Percentiles rank a stretch among this genome's conserved stretches.
phyloP scores from a whole-genome alignment of 768 basidiomycete genomes.

The Lyophyllum shimeji region DNA sequence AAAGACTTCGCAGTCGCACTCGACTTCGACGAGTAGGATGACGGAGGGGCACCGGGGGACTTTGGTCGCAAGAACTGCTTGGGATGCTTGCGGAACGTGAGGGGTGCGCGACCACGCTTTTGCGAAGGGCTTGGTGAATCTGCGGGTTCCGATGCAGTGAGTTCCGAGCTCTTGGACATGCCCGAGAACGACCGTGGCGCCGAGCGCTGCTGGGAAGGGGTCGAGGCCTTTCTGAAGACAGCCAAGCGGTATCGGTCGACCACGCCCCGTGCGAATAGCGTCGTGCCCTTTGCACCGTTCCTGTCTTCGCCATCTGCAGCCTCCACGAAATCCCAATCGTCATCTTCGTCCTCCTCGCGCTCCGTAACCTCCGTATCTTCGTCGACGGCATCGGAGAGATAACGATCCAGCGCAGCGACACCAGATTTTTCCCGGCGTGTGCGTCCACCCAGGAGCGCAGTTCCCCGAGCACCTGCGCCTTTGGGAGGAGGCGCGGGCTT shows the following conservation, averaged over 20 bases:
- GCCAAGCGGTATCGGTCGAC: conserved; percentile 85
- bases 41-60: conserved; percentile 49
- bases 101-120: conserved; percentile 63
- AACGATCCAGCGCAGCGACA: conserved; percentile 75
- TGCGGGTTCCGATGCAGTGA: conserved; percentile 33
- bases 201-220: conserved; percentile 47
- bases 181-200: conserved; percentile 54
- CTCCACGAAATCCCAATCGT: conserved; percentile 92
- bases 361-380: conserved; percentile 46
- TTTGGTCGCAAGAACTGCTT: conserved; percentile 73
- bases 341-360: conserved; percentile 66
- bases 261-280: conserved; percentile 87
- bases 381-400: conserved; percentile 55
- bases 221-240: conserved; percentile 83
- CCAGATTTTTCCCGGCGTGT: conserved; percentile 79
- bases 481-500: conserved; percentile 26
- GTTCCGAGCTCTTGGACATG: conserved; percentile 54
- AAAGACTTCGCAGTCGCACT: conserved; percentile 35
- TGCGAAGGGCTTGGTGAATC: conserved; percentile 52
- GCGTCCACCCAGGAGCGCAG: conserved; percentile 28
- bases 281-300: conserved; percentile 77
- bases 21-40: conserved; percentile 41
- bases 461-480: conserved; percentile 16
- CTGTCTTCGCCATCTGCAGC: conserved; percentile 78
- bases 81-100: conserved; percentile 73